Conservation (phyloP, 129 eudicot genomes). For the Heracleum sosnowskyi region DNA sequence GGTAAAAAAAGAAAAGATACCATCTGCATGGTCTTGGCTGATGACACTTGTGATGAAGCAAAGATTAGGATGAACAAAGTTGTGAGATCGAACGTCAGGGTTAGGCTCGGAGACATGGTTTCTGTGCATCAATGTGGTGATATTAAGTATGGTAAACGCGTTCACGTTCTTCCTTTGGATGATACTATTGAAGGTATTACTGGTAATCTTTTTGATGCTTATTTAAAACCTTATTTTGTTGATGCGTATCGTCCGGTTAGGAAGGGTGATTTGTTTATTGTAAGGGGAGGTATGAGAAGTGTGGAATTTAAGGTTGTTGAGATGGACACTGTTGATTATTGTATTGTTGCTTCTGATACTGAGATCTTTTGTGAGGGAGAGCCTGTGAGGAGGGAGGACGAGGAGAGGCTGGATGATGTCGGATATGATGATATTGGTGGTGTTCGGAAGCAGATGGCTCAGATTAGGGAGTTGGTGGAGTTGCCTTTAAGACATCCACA, state of each 20-base stretch:
- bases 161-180: slow-evolving; percentile 90
- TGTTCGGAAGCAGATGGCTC: slow-evolving; percentile 94
- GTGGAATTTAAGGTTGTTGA: slow-evolving; percentile 86
- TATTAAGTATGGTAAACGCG: slow-evolving; percentile 86
- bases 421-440: slow-evolving; percentile 99
- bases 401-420: slow-evolving; percentile 74
- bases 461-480: slow-evolving; percentile 89
- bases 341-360: slow-evolving; percentile 91
- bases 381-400: slow-evolving; percentile 84
- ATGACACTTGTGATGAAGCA: slow-evolving; percentile 81
- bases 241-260: slow-evolving; percentile 85
- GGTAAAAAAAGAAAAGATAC: slow-evolving; percentile 94
- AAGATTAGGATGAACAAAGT: slow-evolving; percentile 92
- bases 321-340: slow-evolving; percentile 81
- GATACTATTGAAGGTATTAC: slow-evolving; percentile 88
- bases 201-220: slow-evolving; percentile 85
- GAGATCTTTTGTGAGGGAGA: slow-evolving; percentile 98
- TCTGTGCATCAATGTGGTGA: slow-evolving; percentile 90
- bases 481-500: slow-evolving; percentile 92
- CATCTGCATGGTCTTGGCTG: slow-evolving; percentile 83
- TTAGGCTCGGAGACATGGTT: slow-evolving; percentile 82
- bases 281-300: slow-evolving; percentile 91
- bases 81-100: slow-evolving; percentile 71
- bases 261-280: slow-evolving; percentile 81
- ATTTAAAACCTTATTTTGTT: slow-evolving; percentile 77